Evolutionary conservation across 179 eudicot species (phyloP).

Genomic region (Amaranthus tricolor): DNA sequence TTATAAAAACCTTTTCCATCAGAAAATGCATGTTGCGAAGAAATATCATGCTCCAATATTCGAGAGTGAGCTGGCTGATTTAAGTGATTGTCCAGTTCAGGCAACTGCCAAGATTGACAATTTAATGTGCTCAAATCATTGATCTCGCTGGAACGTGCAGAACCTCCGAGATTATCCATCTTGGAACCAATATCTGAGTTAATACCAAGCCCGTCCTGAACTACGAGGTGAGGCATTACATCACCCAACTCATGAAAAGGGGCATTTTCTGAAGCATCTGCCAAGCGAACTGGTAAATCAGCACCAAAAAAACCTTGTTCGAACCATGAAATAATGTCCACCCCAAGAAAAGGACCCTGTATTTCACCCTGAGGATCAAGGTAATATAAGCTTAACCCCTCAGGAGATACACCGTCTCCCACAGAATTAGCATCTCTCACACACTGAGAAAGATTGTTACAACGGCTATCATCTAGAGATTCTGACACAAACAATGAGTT

Average conservation of each 20-base stretch:
- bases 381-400: slow-evolving; percentile 77
- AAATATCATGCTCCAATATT: slow-evolving; percentile 36
- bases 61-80: slow-evolving; percentile 38
- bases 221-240: slow-evolving; percentile 76
- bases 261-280: slow-evolving; percentile 73
- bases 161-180: slow-evolving; percentile 38
- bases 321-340: slow-evolving; percentile 94
- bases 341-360: slow-evolving; percentile 98
- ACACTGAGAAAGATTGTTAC: slow-evolving; percentile 32
- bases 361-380: slow-evolving; percentile 93
- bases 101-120: slow-evolving; percentile 45
- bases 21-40: slow-evolving; percentile 35
- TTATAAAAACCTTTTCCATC: slow-evolving; percentile 48
- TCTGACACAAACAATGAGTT: slow-evolving; percentile 40
- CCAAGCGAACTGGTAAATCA: slow-evolving; percentile 78
- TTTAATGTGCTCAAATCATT: slow-evolving; percentile 30
- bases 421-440: slow-evolving; percentile 29
- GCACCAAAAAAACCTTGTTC: slow-evolving; percentile 94
- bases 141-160: slow-evolving; percentile 39
- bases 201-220: slow-evolving; percentile 33
- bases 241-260: slow-evolving; percentile 75
- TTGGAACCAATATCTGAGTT: slow-evolving; percentile 32
- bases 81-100: slow-evolving; percentile 45
- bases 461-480: slow-evolving; percentile 43
- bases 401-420: slow-evolving; percentile 50